Evolutionary conservation across 1,284 basidiomycete species (phyloP).

Genomic region (Sanguinoderma infundibulare): DNA sequence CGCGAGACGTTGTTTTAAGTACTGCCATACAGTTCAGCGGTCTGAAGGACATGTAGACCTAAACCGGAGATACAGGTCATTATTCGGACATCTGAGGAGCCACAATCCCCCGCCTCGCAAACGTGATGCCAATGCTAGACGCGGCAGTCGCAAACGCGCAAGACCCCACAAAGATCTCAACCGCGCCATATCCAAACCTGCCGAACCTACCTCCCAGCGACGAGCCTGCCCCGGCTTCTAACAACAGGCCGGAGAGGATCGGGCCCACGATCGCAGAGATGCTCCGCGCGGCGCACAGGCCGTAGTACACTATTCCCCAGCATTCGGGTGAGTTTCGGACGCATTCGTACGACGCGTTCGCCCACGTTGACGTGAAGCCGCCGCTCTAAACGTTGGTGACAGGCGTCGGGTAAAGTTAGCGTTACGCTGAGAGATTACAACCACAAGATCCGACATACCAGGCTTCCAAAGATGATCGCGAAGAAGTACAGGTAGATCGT

Average conservation of each 20-base stretch:
- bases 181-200: constrained; percentile 28
- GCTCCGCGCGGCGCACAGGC: constrained; percentile 26
- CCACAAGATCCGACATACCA: no score
- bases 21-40: no score
- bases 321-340: constrained; percentile 28
- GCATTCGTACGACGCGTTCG: constrained; percentile 29
- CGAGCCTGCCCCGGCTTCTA: constrained; percentile 23
- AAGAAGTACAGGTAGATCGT: constrained; percentile 30
- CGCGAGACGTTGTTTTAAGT: no score
- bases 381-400: constrained; percentile 22
- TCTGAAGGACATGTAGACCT: no score
- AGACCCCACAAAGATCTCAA: constrained; percentile 34
- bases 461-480: constrained; percentile 32
- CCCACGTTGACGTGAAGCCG: constrained; percentile 31
- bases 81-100: no score
- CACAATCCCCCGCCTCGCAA: constrained; percentile 13
- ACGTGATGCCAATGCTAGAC: constrained; percentile 24
- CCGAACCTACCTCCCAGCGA: constrained; percentile 22
- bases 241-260: constrained; percentile 29
- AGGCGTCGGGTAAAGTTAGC: no score
- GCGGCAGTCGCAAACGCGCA: constrained; percentile 28
- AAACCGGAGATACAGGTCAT: no score
- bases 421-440: no score
- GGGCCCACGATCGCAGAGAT: constrained; percentile 31
- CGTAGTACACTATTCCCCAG: constrained; percentile 26